phyloP scores from a whole-genome alignment of 805 yeast genomes.

The Metschnikowia vanudenii region DNA sequence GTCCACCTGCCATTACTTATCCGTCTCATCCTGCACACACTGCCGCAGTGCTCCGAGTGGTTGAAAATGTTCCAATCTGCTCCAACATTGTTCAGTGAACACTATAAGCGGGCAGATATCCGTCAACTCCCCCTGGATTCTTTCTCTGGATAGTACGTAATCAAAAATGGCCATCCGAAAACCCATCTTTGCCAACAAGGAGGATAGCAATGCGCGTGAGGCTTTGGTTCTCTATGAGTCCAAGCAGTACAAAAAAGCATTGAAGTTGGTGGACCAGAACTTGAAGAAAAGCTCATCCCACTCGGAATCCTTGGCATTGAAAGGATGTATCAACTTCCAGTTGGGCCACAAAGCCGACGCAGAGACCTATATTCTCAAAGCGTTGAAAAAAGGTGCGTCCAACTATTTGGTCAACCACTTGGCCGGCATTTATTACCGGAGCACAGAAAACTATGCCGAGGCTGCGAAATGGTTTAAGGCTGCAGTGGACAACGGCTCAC shows the following conservation, averaged over 20 bases:
- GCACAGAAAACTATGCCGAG: slow-evolving; percentile 63
- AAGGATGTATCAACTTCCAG: slow-evolving; percentile 67
- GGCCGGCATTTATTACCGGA: slow-evolving; percentile 78
- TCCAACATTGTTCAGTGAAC: too few relatives aligned
- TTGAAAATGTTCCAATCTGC: too few relatives aligned
- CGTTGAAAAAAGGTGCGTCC: slow-evolving; percentile 54
- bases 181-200: slow-evolving; percentile 51
- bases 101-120: too few relatives aligned
- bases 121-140: too few relatives aligned
- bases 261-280: slow-evolving; percentile 70
- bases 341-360: slow-evolving; percentile 65
- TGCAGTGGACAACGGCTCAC: slow-evolving; percentile 74
- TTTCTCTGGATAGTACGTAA: too few relatives aligned
- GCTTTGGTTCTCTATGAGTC: slow-evolving; percentile 81
- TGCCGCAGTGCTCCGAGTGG: too few relatives aligned
- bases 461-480: slow-evolving; percentile 77
- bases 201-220: slow-evolving; percentile 71
- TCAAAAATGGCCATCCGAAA: slow-evolving; percentile 17
- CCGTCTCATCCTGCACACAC: too few relatives aligned
- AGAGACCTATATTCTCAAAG: slow-evolving; percentile 56
- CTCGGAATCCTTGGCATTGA: slow-evolving; percentile 80
- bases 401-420: slow-evolving; percentile 81
- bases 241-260: slow-evolving; percentile 83
- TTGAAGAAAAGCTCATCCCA: slow-evolving; percentile 73
- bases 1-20: too few relatives aligned